These are phyloP conservation scores for Neocucurbitaria cava DNA, from an alignment of 2,329 filamentous ascomycete genomes.

Conservation along the genomic window DNA sequence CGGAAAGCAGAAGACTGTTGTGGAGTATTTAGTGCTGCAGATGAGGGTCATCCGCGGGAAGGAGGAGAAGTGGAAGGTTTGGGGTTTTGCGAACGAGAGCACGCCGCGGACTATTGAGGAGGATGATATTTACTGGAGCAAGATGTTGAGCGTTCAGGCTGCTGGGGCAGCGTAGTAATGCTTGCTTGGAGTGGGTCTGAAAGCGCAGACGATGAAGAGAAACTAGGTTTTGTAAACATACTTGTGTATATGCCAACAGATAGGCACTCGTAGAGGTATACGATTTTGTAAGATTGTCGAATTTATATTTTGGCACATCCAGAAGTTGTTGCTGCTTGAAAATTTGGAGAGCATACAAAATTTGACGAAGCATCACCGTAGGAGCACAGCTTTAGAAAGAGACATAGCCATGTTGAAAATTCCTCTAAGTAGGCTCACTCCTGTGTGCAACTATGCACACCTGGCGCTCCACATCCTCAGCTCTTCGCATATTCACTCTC, in stretches of 20 bases:
- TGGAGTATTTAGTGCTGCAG: conserved; percentile 71
- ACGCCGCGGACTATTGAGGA: conserved; percentile 29
- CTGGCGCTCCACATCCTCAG: not conserved
- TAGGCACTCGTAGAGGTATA: not conserved
- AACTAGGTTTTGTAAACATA: conserved; percentile 21
- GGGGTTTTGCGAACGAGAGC: conserved; percentile 67
- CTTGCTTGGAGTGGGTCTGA: not conserved
- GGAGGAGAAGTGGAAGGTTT: conserved; percentile 66
- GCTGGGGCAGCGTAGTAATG: conserved; percentile 4
- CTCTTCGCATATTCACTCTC: not conserved
- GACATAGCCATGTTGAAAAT: conserved; percentile 1
- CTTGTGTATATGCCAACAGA: conserved; percentile 11
- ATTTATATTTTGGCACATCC: not conserved
- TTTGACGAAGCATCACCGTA: not conserved
- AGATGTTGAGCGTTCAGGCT: conserved; percentile 26
- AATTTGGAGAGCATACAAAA: not conserved
- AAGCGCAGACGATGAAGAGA: not conserved
- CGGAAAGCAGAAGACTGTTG: conserved; percentile 43
- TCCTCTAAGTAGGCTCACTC: conserved; percentile 4
- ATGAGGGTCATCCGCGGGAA: conserved; percentile 55
- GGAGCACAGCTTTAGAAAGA: not conserved
- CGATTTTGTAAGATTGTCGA: conserved; percentile 7
- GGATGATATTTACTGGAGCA: conserved; percentile 31
- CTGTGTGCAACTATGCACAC: not conserved
- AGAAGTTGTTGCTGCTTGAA: not conserved